These are phyloP conservation scores for Cucumis hystrix DNA, from an alignment of 306 rosid species.

Conservation along the genomic window DNA sequence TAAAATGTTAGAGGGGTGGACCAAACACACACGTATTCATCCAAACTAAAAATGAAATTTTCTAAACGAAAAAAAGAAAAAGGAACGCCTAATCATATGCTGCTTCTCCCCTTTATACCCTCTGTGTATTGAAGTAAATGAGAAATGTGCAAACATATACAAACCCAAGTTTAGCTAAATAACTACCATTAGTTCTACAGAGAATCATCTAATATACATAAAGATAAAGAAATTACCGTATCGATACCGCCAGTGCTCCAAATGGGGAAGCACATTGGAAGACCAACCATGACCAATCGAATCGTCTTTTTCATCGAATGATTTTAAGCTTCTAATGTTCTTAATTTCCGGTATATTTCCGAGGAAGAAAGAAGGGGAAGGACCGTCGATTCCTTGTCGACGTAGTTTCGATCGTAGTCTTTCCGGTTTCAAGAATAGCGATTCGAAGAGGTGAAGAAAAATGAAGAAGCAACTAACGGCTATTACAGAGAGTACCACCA, in stretches of 20 bases:
- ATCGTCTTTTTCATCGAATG: neutral
- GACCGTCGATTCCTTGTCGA: slow-evolving; percentile 54
- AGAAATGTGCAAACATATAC: too few relatives aligned
- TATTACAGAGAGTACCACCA: neutral
- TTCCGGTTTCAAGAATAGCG: slow-evolving; percentile 26
- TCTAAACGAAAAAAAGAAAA: too few relatives aligned
- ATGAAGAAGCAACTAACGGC: slow-evolving; percentile 14
- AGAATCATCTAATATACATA: too few relatives aligned
- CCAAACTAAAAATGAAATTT: too few relatives aligned
- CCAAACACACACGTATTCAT: too few relatives aligned
- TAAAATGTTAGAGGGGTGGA: too few relatives aligned
- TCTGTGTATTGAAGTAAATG: too few relatives aligned
- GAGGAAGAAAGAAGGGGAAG: slow-evolving; percentile 29
- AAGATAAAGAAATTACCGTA: slow-evolving; percentile 22
- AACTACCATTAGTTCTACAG: too few relatives aligned
- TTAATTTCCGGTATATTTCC: slow-evolving; percentile 53
- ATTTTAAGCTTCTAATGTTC: slow-evolving; percentile 10
- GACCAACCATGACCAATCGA: slow-evolving; percentile 35
- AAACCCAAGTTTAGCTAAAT: too few relatives aligned
- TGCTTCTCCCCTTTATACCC: too few relatives aligned
- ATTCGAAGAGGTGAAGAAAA: slow-evolving; percentile 10
- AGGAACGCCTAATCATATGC: too few relatives aligned
- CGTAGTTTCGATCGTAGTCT: slow-evolving; percentile 38
- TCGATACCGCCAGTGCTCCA: slow-evolving; percentile 33
- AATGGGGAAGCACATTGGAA: slow-evolving; percentile 30